Base-by-base conservation (phyloP, 257 asterid genomes). In the Apocynum venetum region DNA sequence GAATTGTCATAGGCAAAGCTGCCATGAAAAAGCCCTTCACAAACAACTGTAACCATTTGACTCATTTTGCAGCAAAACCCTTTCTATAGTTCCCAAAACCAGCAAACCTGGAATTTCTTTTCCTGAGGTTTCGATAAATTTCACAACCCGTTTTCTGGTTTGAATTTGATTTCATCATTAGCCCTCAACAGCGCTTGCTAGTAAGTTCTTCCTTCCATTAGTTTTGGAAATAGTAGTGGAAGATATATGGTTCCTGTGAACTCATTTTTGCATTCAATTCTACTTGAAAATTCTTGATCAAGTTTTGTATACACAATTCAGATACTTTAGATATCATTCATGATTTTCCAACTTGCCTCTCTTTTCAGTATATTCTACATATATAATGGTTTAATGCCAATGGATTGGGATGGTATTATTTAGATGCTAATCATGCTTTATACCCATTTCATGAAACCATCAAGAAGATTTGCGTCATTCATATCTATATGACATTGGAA, bases 1-100 rank as follows among this genome's bases (percentile, higher is more conserved):
- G 87, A 86, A 72, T 82, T 80, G 87, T 89, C 86, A 79, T 83
- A 75, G 78, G 13, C 47, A 64, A 84, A 57, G 82, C 67, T 76
- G 83, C 80, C 84, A 80, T 82, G 87, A 84, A 71, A 80, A 81
- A 72, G 78, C 80, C 84, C 81, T 79, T 61, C 61, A 74, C 72
- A 67, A 72, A 61, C 67, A 61, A 78, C 69, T 81, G 80, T 77
- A 78, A 68, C 84, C 82, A 74, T 81, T 79, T 80, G 76, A 57
- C 80, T 79, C 80, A 38, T 83, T 59, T 31, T 72, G 48, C 72
- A 63, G 59, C 80, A 47, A 25, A 71, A 41, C 5, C 72, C 69
- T 4, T 4, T 15, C 9, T 35, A 52, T 74, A 74, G 76, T 81
- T 82, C 72, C 77, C 47, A 35, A 46, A 74, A 35, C 74, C 31